phyloP scores from a whole-genome alignment of 345 rosid species.

The Acer saccharum region DNA sequence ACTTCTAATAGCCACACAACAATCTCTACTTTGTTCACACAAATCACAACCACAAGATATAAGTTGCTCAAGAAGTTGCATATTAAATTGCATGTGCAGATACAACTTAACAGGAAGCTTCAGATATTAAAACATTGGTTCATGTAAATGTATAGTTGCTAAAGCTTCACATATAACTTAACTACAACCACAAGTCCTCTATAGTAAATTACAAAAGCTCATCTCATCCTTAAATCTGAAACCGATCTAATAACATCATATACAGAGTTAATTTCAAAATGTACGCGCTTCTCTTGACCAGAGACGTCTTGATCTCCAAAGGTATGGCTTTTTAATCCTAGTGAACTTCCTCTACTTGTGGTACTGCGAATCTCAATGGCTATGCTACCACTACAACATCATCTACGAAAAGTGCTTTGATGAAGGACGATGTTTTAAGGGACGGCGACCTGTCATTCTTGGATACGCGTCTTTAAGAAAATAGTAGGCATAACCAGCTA shows the following conservation, averaged over 20 bases:
- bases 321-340: conserved; percentile 43
- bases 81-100: too few species aligned
- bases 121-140: too few species aligned
- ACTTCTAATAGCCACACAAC: too few species aligned
- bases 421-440: conserved; percentile 72
- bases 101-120: not conserved
- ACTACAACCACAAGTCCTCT: not conserved
- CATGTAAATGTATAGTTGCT: too few species aligned
- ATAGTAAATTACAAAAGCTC: conserved; percentile 17
- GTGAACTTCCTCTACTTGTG: conserved; percentile 67
- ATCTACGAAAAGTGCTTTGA: conserved; percentile 81
- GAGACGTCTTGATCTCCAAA: not conserved
- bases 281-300: not conserved
- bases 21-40: too few species aligned
- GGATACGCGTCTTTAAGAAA: conserved; percentile 95
- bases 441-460: too few species aligned
- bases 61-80: too few species aligned
- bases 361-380: conserved; percentile 83
- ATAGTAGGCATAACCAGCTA: conserved; percentile 95
- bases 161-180: too few species aligned
- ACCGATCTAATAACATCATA: conserved; percentile 12
- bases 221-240: conserved; percentile 8
- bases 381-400: conserved; percentile 77
- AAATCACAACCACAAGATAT: too few species aligned
- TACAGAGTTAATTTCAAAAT: conserved; percentile 18